Evolutionary conservation across 257 asterid genomes (phyloP).

Genomic region (Primulina huaijiensis): DNA sequence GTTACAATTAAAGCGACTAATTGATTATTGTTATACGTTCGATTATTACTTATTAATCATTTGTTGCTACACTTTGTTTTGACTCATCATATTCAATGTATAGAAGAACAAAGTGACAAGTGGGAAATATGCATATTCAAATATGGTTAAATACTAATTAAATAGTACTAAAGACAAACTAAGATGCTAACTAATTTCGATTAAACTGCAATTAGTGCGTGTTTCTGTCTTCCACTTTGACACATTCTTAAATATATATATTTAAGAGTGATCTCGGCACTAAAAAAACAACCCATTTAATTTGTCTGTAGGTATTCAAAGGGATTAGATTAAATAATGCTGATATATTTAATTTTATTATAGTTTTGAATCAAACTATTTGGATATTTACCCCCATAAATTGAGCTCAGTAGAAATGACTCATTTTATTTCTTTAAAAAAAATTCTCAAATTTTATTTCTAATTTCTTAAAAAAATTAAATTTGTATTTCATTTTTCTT

Average conservation of each 20-base stretch:
- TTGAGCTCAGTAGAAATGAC: no score
- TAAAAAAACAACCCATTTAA: not conserved
- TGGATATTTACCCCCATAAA: no score
- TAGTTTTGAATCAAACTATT: no score
- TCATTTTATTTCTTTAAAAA: no score
- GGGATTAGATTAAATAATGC: not conserved
- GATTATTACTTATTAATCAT: conserved; percentile 2
- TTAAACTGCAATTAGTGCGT: conserved; percentile 20
- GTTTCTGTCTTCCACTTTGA: conserved; percentile 54
- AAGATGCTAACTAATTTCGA: not conserved
- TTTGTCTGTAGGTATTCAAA: not conserved
- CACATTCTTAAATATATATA: conserved; percentile 21
- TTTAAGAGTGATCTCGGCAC: conserved; percentile 26
- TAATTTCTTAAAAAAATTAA: no score
- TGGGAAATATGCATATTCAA: not conserved
- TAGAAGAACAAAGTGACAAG: conserved; percentile 37
- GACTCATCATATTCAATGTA: conserved; percentile 33
- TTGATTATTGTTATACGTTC: conserved; percentile 1
- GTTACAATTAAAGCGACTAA: conserved; percentile 5
- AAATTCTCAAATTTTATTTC: no score
- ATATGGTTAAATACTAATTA: conserved; percentile 7
- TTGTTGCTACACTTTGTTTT: conserved; percentile 31
- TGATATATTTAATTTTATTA: no score
- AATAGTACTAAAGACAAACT: not conserved
- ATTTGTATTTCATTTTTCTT: no score